A percentile compares a stretch with the other conserved stretches of the same genome.
Conservation (phyloP, 306 rosid genomes). For the Vicia villosa region DNA sequence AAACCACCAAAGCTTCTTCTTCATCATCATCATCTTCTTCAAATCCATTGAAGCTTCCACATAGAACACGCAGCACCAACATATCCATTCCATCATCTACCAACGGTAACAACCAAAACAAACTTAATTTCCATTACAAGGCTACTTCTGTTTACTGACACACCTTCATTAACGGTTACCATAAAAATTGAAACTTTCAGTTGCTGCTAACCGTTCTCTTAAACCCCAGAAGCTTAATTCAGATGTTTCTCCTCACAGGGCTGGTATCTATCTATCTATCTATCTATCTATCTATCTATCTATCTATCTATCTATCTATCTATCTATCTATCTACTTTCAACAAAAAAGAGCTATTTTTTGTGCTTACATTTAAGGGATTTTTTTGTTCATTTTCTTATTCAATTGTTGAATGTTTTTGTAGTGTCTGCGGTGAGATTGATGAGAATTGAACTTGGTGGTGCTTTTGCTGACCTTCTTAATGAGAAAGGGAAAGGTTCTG, state of each 20-base stretch:
- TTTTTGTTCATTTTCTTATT: conserved; percentile 12
- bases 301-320: conserved; percentile 11
- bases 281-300: conserved; percentile 25
- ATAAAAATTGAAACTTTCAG: conserved; percentile 45
- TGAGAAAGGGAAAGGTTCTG: conserved; percentile 93
- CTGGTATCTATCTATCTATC: conserved; percentile 49
- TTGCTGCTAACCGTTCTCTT: conserved; percentile 38
- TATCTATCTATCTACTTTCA: neutral
- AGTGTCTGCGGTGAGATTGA: conserved; percentile 86
- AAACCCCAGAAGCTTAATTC: conserved; percentile 68
- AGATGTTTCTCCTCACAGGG: conserved; percentile 90
- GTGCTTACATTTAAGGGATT: neutral
- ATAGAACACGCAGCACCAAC: conserved; percentile 35
- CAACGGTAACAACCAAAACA: conserved; percentile 50
- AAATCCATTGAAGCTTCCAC: conserved; percentile 42
- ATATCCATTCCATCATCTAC: conserved; percentile 40
- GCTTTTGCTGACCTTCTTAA: conserved; percentile 94
- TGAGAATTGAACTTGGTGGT: conserved; percentile 91
- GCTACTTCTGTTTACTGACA: neutral
- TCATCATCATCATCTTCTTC: conserved; percentile 39
- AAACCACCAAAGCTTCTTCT: conserved; percentile 30
- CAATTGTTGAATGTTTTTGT: conserved; percentile 13
- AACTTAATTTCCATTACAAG: conserved; percentile 18
- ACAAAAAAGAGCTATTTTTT: neutral
- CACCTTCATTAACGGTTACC: neutral